Base-by-base conservation (phyloP, 371 early-diverging fungal species). In the Chytridium lagenaria region DNA sequence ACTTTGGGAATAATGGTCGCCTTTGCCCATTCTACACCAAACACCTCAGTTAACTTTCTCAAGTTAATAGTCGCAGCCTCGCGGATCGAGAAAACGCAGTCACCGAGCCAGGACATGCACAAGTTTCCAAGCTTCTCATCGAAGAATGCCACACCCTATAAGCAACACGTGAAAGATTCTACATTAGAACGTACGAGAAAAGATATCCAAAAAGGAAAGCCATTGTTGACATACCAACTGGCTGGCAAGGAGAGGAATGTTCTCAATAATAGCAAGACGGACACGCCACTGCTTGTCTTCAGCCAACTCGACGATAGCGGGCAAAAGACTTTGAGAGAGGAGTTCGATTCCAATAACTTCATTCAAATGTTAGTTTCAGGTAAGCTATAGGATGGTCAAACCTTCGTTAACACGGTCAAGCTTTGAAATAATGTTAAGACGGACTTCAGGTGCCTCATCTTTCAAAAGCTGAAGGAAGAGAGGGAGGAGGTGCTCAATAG, bases 251-350 rank as follows among this genome's bases (percentile, higher is more conserved):
- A 98, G 86, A 30, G 98, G 99, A 73, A 97, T 96, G 80, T 97
- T 95, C 80, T 97, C 97, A 80, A 99, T 97, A 73, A 99, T 98
- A 1, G 98, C 98, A 72, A 96, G 83, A 37, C 99, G 94, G 68
- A 98, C 97, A 51, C 99, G 94, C 99, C 99, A 99, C 78, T 97
- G 97, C 86, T 97, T 97, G 81, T 99, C 99, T 83, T 99, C 96
- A 50, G 98, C 96, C 50, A 99, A 86, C 77, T 97, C 97, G 33
- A 98, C 93, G 76, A 99, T 98, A 0, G 99, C 99, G 12, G 98
- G 98, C 51, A 99, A 86, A 52, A 99, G 87, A 33, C 95, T 96
- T 78, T 96, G 96, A 33, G 98, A 97, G 40, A 99, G 89, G 26
- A 95, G 90, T 68, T 99, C 97, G 76, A 99, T 94, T 64, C 99